Evolutionary conservation across 2,329 filamentous ascomycete genomes (phyloP), one percentile per base, ranked within the genome.

Genomic region (Fusarium foetens): DNA sequence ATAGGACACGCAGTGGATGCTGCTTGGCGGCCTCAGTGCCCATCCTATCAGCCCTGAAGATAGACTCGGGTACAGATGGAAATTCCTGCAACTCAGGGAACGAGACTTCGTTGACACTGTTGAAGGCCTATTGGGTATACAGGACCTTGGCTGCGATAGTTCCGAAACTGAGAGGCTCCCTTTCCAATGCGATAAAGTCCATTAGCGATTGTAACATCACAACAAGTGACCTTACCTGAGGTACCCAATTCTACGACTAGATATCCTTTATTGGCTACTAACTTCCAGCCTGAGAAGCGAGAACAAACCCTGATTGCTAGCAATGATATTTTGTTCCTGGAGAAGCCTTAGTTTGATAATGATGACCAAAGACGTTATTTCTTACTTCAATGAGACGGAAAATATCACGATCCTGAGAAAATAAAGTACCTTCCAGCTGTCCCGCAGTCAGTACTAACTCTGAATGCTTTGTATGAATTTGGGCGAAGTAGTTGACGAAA

Each of bases 321-420:
- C 39, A 16, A 41, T 16, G 1, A 23, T 21, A n/a, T 41, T 41
- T 5, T 41, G 13, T 23, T 41, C 39, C 39, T 41, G n/a, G 10
- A 8, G 0, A 1, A 12, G 0, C 1, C 21, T 41, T 41, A 41
- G 21, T 16, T 3, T 23, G 5, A 41, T 23, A 16, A 1, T 9
- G n/a, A 13, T 23, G 12, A 4, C 1, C 13, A n/a, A 9, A 2
- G 21, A 41, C 0, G 0, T 41, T 1, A 9, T 3, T 16, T 41
- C 39, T 23, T 41, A 41, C n/a, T 16, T 41, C 39, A 23, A 41
- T 21, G 0, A 41, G 39, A 5, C 39, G 39, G 39, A 41, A 41
- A 14, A 41, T 23, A 23, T 41, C 39, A 6, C 23, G 39, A 13
- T 41, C 39, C 7, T 41, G 7, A 9, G 39, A 8, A 23, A 41